Conservation (phyloP, 139 green algal species). For the Haematococcus sp. region DNA sequence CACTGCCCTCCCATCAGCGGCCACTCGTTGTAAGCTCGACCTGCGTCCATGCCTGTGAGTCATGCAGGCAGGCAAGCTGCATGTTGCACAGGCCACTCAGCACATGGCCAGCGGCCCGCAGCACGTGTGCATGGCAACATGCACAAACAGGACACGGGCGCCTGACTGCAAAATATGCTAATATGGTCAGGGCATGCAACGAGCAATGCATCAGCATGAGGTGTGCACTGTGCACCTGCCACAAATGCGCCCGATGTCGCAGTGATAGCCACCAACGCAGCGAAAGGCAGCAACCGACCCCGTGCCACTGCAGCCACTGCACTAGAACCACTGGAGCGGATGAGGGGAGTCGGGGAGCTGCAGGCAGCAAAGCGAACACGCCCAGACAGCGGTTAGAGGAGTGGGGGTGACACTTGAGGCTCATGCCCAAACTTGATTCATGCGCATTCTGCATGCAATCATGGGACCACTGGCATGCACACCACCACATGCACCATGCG, state of each 20-base stretch:
- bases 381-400: too few species aligned
- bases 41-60: conserved; percentile 79
- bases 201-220: neutral
- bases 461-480: too few species aligned
- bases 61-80: too few species aligned
- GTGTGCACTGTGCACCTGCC: conserved; percentile 30
- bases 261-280: conserved; percentile 85
- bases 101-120: neutral
- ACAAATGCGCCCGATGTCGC: conserved; percentile 88
- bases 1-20: conserved; percentile 88
- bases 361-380: conserved; percentile 26
- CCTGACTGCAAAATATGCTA: too few species aligned
- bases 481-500: neutral
- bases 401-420: too few species aligned
- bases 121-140: too few species aligned
- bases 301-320: conserved; percentile 40
- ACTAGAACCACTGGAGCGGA: conserved; percentile 2
- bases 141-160: too few species aligned
- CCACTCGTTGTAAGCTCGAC: conserved; percentile 97
- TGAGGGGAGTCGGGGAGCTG: conserved; percentile 14
- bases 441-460: too few species aligned
- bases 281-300: conserved; percentile 60
- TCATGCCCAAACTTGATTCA: too few species aligned
- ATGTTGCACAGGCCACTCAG: too few species aligned
- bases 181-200: too few species aligned